Evolutionary conservation across 202 grass and related monocot species (phyloP), one percentile per base, ranked within the genome.

Genomic region (Elaeis oleifera): DNA sequence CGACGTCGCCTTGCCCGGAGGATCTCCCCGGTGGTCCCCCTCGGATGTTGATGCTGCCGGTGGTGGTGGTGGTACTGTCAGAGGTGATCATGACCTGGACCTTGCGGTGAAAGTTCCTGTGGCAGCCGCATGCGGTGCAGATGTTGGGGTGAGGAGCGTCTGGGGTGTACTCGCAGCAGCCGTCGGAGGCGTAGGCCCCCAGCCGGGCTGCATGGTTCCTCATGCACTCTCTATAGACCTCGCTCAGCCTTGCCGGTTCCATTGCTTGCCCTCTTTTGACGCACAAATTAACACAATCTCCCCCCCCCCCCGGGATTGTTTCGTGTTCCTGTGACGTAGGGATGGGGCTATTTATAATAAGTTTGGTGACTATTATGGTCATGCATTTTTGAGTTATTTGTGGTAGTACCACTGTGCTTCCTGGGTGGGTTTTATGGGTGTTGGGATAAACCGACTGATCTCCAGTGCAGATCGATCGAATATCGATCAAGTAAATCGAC

Each of bases 101-200:
- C 81, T 85, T 85, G 0, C 87, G 76, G 78, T 96, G 91, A 66
- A 96, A 96, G 78, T 90, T 96, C 65, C 91, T 81, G 86, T 90
- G 91, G 70, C 91, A 96, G 2, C 91, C 84, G 79, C 91, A 96
- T 52, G 91, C 91, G 0, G 73, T 84, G 63, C 87, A 96, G 63
- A 50, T 67, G 4, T 25, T 16, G 6, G 78, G 84, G 27, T 78
- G 76, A 65, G 26, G 56, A 16, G 84, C 79, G 58, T 90, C 81
- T 32, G 87, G 78, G 72, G 80, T 96, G 87, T 88, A 96, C 73
- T 96, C 91, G 54, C 87, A 90, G 74, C 91, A 96, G 0, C 91
- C 87, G 69, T 96, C 91, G 16, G 81, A 78, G 4, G 84, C 91
- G 71, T 90, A 96, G 11, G 87, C 88, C 25, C 91, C 91, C 29